Evolutionary conservation across 148 eudicot species (phyloP), one percentile per base, ranked within the genome.

Genomic region (Amaranthus palmeri): DNA sequence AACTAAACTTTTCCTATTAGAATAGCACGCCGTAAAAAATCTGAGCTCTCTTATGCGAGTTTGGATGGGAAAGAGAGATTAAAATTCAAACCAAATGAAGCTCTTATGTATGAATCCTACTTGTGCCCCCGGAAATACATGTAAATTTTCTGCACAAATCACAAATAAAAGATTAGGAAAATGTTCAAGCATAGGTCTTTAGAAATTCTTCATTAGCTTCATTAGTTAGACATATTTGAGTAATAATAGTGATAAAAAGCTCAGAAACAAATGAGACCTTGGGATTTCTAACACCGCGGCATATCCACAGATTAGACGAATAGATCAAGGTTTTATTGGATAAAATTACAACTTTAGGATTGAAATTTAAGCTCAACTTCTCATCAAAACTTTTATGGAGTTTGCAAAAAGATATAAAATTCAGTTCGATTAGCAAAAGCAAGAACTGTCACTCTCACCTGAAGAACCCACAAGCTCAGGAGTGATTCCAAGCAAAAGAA

Each of bases 381-480:
- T 59, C 2, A 59, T 59, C 8, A 59, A 12, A 59, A 1, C 43
- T 59, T 59, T 40, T 59, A 59, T 40, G 3, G 44, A 59, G 44
- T 6, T 59, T 25, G 18, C 61, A 57, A 57, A 57, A 8, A 8
- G 3, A 8, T 4, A 10, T 7, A 8, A 36, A 7, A 40, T 6
- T 36, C 63, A 59, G 1, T 36, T 59, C 45, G 12, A 59, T 0
- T 25, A 59, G 11, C 14, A 74, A 57, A 68, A 11, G 52, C 6
- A 52, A 15, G 56, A 13, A 6, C 47, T 49, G 46, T 72, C 12
- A 42, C 50, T 44, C 98, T 86, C 51, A 95, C 99, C 99, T 95
- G 99, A 72, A 95, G 90, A 63, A 95, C 97, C 99, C 97, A 95
- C 82, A 95, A 82, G 92, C 98, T 95, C 75, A 95, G 79, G 68